Evolutionary conservation across 257 asterid genomes (phyloP).

Genomic region (Salvia rosmarinus): DNA sequence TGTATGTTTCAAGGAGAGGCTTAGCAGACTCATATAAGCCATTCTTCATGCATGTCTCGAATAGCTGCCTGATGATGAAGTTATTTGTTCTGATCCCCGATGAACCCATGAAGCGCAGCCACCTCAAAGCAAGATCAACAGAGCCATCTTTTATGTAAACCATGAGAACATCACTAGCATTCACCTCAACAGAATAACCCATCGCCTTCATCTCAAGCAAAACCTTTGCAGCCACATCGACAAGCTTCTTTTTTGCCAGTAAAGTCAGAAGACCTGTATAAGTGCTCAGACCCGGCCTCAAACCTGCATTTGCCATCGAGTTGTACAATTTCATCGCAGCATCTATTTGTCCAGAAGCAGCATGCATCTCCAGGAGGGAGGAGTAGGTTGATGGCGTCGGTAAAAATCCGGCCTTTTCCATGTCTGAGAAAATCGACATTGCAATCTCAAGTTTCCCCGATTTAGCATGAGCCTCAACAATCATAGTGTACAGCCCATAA

Average conservation of each 20-base stretch:
- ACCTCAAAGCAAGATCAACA: conserved; percentile 86
- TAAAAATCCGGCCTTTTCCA: conserved; percentile 93
- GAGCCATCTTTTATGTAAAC: conserved; percentile 91
- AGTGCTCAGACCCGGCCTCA: conserved; percentile 88
- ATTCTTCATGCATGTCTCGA: conserved; percentile 93
- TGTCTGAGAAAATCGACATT: conserved; percentile 82
- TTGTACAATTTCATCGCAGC: conserved; percentile 93
- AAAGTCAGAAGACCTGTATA: conserved; percentile 72
- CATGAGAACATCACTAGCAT: conserved; percentile 97
- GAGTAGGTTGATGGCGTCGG: conserved; percentile 97
- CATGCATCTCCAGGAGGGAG: conserved; percentile 93
- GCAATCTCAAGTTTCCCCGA: conserved; percentile 96
- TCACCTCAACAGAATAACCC: conserved; percentile 97
- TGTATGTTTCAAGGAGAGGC: conserved; percentile 91
- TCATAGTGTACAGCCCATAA: conserved; percentile 84
- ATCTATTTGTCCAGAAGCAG: conserved; percentile 87
- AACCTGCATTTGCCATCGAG: conserved; percentile 90
- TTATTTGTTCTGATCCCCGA: conserved; percentile 89
- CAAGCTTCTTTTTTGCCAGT: conserved; percentile 88
- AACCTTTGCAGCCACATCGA: conserved; percentile 93
- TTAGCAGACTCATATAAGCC: conserved; percentile 86
- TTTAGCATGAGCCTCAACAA: conserved; percentile 94
- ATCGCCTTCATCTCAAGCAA: conserved; percentile 95
- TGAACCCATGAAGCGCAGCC: conserved; percentile 96
- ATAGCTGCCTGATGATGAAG: conserved; percentile 90